Evolutionary conservation across 148 eudicot species (phyloP).

Genomic region (Camellia lanceoleosa): DNA sequence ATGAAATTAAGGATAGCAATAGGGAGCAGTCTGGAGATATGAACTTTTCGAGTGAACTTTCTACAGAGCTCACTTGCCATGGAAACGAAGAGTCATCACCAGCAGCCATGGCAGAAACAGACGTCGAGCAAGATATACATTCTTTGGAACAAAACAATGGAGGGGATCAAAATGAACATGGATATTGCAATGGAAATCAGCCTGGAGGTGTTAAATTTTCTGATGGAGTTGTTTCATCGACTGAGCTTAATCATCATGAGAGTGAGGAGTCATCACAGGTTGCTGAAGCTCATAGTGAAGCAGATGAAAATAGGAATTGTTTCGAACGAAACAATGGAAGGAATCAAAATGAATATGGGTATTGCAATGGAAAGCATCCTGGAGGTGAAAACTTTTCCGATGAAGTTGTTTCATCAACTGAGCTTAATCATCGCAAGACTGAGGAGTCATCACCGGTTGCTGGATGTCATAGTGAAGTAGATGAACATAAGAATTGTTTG

Average conservation of each 20-base stretch:
- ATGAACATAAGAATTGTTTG: slow-evolving; percentile 4
- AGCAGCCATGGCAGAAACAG: slow-evolving; percentile 8
- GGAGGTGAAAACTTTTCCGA: slow-evolving; percentile 5
- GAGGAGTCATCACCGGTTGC: slow-evolving; percentile 22
- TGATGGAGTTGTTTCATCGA: slow-evolving; percentile 20
- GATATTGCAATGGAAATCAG: neutral
- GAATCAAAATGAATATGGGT: slow-evolving; percentile 10
- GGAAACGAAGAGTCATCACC: slow-evolving; percentile 22
- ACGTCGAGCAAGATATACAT: slow-evolving; percentile 12
- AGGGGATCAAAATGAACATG: neutral
- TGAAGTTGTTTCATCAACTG: slow-evolving; percentile 17
- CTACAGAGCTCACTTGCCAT: slow-evolving; percentile 11
- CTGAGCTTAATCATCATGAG: slow-evolving; percentile 20
- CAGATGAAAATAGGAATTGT: slow-evolving; percentile 12
- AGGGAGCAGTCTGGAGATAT: slow-evolving; percentile 23
- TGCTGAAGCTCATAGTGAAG: slow-evolving; percentile 16
- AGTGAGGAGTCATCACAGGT: slow-evolving; percentile 17
- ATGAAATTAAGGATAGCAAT: slow-evolving; percentile 14
- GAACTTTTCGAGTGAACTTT: slow-evolving; percentile 19
- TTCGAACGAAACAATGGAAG: neutral
- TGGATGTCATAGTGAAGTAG: slow-evolving; percentile 17
- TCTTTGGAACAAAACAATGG: neutral
- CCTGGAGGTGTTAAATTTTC: neutral
- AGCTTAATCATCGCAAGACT: slow-evolving; percentile 16
- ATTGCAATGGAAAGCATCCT: slow-evolving; percentile 16